Evolutionary conservation across 148 eudicot genomes (phyloP).

Genomic region (Euryodendron excelsum): DNA sequence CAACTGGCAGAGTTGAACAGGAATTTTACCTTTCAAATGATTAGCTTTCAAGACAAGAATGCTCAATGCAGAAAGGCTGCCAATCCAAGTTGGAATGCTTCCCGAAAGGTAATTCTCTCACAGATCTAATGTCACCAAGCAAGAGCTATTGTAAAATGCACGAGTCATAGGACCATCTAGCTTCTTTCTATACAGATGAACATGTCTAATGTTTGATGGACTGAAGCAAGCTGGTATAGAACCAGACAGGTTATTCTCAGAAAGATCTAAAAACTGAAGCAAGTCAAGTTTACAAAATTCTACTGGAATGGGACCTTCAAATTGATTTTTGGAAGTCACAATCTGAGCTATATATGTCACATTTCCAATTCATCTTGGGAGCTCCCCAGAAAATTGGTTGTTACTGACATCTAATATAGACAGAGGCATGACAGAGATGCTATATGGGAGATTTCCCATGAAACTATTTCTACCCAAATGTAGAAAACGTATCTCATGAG

Average conservation of each 20-base stretch:
- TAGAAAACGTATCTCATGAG: neutral
- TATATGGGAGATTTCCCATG: neutral
- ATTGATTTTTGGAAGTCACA: neutral
- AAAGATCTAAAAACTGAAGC: neutral
- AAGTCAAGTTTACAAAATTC: neutral
- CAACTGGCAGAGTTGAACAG: neutral
- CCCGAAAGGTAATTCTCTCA: neutral
- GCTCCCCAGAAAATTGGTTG: neutral
- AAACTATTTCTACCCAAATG: neutral
- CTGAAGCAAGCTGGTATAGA: conserved; percentile 1
- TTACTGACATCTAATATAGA: neutral
- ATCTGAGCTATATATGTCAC: neutral
- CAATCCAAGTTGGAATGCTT: neutral
- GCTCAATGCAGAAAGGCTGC: neutral
- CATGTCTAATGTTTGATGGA: neutral
- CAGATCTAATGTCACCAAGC: neutral
- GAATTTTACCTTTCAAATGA: neutral
- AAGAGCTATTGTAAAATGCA: neutral
- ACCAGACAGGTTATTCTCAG: neutral
- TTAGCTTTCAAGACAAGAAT: neutral
- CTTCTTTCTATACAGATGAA: neutral
- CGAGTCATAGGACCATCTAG: neutral
- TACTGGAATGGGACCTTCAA: conserved; percentile 3
- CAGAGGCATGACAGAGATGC: neutral
- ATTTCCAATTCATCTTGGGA: neutral